phyloP scores from a whole-genome alignment of 352 stramenopile species.

The Achlya hypogyna region DNA sequence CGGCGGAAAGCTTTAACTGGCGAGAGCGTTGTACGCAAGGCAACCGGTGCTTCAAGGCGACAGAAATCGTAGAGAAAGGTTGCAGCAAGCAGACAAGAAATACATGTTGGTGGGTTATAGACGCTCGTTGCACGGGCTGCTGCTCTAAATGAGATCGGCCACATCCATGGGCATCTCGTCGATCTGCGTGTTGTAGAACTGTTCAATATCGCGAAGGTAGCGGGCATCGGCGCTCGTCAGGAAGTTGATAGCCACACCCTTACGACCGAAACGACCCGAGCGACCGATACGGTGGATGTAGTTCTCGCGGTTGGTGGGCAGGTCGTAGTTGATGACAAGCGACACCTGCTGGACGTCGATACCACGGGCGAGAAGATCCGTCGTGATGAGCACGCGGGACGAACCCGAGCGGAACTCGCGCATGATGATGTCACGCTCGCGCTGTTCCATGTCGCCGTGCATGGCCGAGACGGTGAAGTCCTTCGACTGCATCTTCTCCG shows the following conservation, averaged over 20 bases:
- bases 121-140: neutral
- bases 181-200: conserved; percentile 99
- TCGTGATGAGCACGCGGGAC: conserved; percentile 99
- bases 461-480: conserved; percentile 99
- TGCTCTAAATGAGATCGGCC: conserved; percentile 95
- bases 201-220: conserved; percentile 99
- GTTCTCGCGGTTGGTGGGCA: conserved; percentile 99
- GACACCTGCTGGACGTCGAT: conserved; percentile 99
- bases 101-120: conserved; percentile 7
- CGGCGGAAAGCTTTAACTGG: too few relatives aligned
- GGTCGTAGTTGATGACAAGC: conserved; percentile 99
- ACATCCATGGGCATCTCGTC: conserved; percentile 99
- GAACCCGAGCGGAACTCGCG: conserved; percentile 98
- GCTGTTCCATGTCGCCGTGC: conserved; percentile 99
- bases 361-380: conserved; percentile 97
- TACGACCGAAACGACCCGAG: conserved; percentile 98
- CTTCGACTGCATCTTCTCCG: conserved; percentile 98
- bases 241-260: conserved; percentile 99
- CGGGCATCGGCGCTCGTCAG: conserved; percentile 97
- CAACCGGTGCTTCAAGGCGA: too few relatives aligned
- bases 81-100: conserved; percentile 7
- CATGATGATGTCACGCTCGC: conserved; percentile 99
- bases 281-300: conserved; percentile 99
- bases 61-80: neutral
- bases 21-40: too few relatives aligned